Evolutionary conservation across 2,329 filamentous ascomycete species (phyloP), one percentile per base, ranked within the genome.

Genomic region (Talaromyces piceae): DNA sequence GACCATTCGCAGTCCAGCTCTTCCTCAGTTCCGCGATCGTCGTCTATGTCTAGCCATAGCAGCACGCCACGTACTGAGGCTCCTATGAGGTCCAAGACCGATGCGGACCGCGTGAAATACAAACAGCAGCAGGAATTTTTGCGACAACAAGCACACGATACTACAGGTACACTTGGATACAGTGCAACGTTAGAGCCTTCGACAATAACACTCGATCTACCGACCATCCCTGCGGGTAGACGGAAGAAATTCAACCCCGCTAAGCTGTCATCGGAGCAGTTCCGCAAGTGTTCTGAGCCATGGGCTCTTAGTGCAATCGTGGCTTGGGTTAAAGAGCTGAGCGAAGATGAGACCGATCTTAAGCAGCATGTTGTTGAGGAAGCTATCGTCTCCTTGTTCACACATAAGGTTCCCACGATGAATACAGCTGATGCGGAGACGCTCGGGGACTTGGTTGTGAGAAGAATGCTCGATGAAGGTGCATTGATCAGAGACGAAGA

Each of bases 351-450:
- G 63, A 83, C 85, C 9, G 90, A 98, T 67, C 73, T 98, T 44
- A 90, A 87, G 64, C 82, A 87, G 63, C 87, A 89, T 62, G 84
- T 87, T 1, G 83, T 98, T 47, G 85, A 89, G 53, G 91, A 97
- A 59, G 91, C 88, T 2, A 77, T 98, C 39, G 84, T 95, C 39
- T 87, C 84, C 26, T 75, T 98, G 5, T 97, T 98, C 67, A 95
- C 88, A 1, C 81, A 88, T 70, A 97, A 96, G 68, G 90, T 98
- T 0, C 91, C 93, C 0, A 98, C 90, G 0, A 96, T 98, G 89
- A 97, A 98, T 61, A 91, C 93, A 39, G 91, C 91, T 5, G 94
- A 98, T 74, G 93, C 93, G 0, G 93, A 98, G 66, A 86, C 84
- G 1, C 76, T 98, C 47, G 88, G 88, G 55, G 80, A 81, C 53